These are phyloP conservation scores for Candida maesae DNA, from an alignment of 805 yeast species.

Conservation along the genomic window DNA sequence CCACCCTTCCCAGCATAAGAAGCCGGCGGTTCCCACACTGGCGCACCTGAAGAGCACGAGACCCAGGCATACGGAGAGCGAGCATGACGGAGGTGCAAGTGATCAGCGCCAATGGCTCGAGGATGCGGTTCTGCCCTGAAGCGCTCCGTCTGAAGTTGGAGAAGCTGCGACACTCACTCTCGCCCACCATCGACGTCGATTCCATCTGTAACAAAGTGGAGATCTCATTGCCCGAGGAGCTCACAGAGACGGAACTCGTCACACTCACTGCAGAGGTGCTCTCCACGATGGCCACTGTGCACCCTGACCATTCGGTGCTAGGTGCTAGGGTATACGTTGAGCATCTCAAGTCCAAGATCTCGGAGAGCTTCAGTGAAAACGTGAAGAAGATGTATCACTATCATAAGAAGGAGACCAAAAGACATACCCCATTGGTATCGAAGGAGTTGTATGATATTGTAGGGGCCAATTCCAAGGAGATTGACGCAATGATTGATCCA, in stretches of 20 bases:
- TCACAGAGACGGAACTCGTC: constrained; percentile 51
- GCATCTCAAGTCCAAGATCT: constrained; percentile 91
- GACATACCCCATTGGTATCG: constrained; percentile 58
- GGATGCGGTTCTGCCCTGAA: constrained; percentile 3
- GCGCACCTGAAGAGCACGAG: no score
- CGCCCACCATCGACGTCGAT: constrained; percentile 8
- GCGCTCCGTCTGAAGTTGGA: constrained; percentile 1
- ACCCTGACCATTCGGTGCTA: constrained; percentile 93
- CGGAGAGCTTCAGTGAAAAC: constrained; percentile 78
- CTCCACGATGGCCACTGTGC: constrained; percentile 95
- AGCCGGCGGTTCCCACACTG: not conserved
- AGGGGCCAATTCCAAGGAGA: constrained; percentile 55
- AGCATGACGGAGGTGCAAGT: constrained; percentile 12
- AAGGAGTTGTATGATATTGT: constrained; percentile 62
- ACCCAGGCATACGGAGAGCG: not conserved
- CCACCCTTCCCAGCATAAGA: no score
- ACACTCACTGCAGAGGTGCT: constrained; percentile 93
- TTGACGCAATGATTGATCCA: constrained; percentile 70
- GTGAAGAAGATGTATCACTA: constrained; percentile 69
- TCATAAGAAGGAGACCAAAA: constrained; percentile 74
- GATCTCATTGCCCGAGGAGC: constrained; percentile 10
- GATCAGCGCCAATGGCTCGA: constrained; percentile 9
- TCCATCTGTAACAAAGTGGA: constrained; percentile 5
- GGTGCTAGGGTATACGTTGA: constrained; percentile 97
- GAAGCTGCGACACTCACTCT: constrained; percentile 3